Conservation (phyloP, 768 basidiomycete genomes). For the Favolaschia claudopus region DNA sequence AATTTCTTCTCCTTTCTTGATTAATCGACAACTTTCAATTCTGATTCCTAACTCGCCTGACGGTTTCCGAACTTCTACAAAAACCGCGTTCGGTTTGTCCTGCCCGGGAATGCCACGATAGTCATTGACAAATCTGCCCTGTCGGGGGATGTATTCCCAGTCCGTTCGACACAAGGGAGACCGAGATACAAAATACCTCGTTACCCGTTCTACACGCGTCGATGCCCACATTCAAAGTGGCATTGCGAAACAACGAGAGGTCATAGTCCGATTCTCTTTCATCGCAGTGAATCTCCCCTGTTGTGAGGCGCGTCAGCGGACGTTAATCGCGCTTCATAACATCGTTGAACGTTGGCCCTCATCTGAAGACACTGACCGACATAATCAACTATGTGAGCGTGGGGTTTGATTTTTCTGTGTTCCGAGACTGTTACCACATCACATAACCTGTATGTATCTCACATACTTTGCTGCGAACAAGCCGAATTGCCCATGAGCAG, state of each 20-base stretch:
- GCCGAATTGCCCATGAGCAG: conserved; percentile 80
- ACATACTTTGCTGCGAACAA: conserved; percentile 67
- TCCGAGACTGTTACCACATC: background rate
- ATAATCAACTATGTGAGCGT: conserved; percentile 80
- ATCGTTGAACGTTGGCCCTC: too few species aligned
- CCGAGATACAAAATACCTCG: conserved; percentile 45
- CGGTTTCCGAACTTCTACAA: conserved; percentile 60
- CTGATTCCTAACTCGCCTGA: conserved; percentile 78
- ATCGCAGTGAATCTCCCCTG: conserved; percentile 85
- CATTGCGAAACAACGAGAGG: conserved; percentile 68
- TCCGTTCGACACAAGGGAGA: background rate
- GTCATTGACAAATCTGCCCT: conserved; percentile 87
- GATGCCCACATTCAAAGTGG: conserved; percentile 72
- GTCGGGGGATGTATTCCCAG: background rate
- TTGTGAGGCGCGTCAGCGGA: too few species aligned
- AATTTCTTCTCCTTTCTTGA: conserved; percentile 85
- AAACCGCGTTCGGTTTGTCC: conserved; percentile 72
- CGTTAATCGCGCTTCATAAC: background rate
- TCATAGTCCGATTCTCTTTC: conserved; percentile 88
- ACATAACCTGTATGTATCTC: background rate
- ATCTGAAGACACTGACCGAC: conserved; percentile 51
- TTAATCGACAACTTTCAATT: conserved; percentile 70
- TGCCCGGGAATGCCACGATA: conserved; percentile 72
- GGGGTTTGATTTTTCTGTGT: conserved; percentile 67
- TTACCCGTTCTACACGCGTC: conserved; percentile 84